phyloP scores from a whole-genome alignment of 1,284 basidiomycete genomes.

The Cryptococcus maquisensis region DNA sequence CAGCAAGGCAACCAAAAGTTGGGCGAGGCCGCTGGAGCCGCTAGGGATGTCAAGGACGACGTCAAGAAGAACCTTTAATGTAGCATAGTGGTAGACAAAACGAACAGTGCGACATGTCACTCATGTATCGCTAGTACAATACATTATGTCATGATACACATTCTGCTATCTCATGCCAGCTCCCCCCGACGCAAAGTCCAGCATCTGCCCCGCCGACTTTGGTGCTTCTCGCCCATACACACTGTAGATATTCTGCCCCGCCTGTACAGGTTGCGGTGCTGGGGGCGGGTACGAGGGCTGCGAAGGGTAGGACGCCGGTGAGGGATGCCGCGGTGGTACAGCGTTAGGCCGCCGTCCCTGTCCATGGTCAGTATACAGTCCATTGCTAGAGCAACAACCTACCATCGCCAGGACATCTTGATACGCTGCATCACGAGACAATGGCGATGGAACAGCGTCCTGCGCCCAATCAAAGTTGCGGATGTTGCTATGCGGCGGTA shows the following conservation, averaged over 20 bases:
- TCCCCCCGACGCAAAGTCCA: too few species aligned
- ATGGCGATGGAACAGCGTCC: not conserved
- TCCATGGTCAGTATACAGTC: not conserved
- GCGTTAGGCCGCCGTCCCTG: not conserved
- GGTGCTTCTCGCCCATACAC: not conserved
- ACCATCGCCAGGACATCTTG: not conserved
- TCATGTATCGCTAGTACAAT: not conserved
- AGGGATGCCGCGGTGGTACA: not conserved
- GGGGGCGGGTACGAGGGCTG: not conserved
- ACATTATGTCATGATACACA: not conserved
- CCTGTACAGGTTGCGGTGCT: not conserved
- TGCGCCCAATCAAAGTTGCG: not conserved
- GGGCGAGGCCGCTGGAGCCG: slow-evolving; percentile 20
- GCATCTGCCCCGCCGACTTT: too few species aligned
- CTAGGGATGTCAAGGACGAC: slow-evolving; percentile 27
- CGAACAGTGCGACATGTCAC: not conserved
- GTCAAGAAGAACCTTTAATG: slow-evolving; percentile 23
- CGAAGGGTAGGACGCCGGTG: not conserved
- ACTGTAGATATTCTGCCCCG: not conserved
- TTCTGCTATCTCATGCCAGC: too few species aligned
- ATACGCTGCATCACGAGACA: not conserved
- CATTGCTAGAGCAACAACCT: not conserved
- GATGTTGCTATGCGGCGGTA: not conserved
- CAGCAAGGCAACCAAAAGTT: slow-evolving; percentile 22
- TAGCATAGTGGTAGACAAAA: not conserved